Conservation (phyloP, 176 grass and related monocot genomes). For the Oropetium thomaeum region DNA sequence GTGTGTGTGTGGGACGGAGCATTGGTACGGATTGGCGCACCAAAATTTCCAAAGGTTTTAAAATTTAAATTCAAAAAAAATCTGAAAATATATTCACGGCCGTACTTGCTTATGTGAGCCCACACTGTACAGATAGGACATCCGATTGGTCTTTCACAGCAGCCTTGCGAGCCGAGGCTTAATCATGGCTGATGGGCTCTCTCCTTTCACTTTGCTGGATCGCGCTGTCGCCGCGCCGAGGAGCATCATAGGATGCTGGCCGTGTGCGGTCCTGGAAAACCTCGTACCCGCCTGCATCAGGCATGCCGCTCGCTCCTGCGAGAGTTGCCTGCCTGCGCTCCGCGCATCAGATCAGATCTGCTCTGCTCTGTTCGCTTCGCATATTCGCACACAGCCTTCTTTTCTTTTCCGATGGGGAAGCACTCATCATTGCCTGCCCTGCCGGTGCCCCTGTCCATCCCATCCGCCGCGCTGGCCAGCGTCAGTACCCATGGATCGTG, state of each 20-base stretch:
- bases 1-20: too few species aligned
- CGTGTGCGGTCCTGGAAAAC: conserved; percentile 9
- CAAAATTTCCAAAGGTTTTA: too few species aligned
- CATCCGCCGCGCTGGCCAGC: neutral
- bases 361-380: neutral
- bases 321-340: neutral
- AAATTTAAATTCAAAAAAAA: too few species aligned
- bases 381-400: too few species aligned
- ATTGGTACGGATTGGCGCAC: too few species aligned
- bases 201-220: neutral
- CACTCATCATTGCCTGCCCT: neutral
- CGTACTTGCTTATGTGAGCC: too few species aligned
- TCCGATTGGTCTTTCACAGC: neutral
- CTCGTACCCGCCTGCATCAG: conserved; percentile 20
- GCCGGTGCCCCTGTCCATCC: neutral
- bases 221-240: neutral
- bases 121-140: too few species aligned
- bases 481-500: conserved; percentile 2
- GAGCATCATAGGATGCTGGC: neutral
- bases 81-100: too few species aligned
- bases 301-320: neutral
- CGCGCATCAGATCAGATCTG: neutral
- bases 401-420: neutral
- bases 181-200: neutral
- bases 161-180: neutral